These are phyloP conservation scores for Boletus bicolor DNA, from an alignment of 768 basidiomycete genomes.

Conservation along the genomic window DNA sequence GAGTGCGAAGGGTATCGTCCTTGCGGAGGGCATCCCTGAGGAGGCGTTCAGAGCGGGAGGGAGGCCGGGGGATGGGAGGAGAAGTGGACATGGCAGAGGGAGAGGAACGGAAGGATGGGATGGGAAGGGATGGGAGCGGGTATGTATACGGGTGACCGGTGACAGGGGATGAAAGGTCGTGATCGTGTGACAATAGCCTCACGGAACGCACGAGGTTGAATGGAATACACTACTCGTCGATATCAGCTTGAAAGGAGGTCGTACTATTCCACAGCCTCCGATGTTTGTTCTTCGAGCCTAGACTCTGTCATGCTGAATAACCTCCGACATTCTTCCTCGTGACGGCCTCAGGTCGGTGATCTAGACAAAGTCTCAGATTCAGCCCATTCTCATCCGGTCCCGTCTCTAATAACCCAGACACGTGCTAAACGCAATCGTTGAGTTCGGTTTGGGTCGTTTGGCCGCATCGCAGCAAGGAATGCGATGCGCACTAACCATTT, in stretches of 20 bases:
- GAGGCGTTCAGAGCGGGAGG: conserved; percentile 53
- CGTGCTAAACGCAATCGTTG: neutral
- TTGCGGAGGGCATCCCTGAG: conserved; percentile 56
- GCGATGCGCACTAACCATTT: neutral
- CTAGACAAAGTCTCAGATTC: neutral
- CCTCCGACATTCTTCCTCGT: too few relatives aligned
- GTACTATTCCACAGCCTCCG: neutral
- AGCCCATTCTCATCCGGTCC: neutral
- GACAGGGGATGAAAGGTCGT: conserved; percentile 23
- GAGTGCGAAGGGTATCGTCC: conserved; percentile 39
- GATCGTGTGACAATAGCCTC: conserved; percentile 27
- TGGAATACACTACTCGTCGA: neutral
- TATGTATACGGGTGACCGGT: conserved; percentile 24
- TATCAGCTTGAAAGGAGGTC: too few relatives aligned
- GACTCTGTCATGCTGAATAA: too few relatives aligned
- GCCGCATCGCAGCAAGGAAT: neutral
- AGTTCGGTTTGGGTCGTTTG: too few relatives aligned
- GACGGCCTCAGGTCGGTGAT: neutral
- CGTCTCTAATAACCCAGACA: neutral
- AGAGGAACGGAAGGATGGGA: conserved; percentile 5
- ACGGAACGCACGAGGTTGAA: conserved; percentile 14
- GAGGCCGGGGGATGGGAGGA: conserved; percentile 31
- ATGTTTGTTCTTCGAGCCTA: too few relatives aligned
- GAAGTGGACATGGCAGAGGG: conserved; percentile 16
- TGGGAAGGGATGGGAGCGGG: neutral